phyloP scores from a whole-genome alignment of 2,329 filamentous ascomycete genomes.

The Sporothrix luriei region DNA sequence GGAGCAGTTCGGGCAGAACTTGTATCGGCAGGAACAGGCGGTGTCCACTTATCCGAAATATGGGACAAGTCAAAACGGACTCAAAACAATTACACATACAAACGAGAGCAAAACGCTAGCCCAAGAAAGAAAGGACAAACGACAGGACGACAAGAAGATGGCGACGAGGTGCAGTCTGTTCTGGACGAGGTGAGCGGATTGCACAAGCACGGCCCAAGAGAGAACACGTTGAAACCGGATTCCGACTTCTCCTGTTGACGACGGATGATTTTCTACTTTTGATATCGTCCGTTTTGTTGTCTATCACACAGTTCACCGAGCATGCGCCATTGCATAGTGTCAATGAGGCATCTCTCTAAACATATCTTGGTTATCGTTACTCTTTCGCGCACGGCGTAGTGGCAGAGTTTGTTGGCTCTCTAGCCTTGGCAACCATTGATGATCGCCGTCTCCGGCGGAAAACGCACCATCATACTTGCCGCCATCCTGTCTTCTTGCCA shows the following conservation, averaged over 20 bases:
- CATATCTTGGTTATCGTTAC: too few relatives aligned
- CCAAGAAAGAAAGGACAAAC: background rate
- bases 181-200: background rate
- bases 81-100: slow-evolving; percentile 29
- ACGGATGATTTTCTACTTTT: too few relatives aligned
- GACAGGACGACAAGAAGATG: background rate
- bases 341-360: too few relatives aligned
- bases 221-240: slow-evolving; percentile 13
- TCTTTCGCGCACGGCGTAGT: too few relatives aligned
- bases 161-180: slow-evolving; percentile 18
- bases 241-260: slow-evolving; percentile 2
- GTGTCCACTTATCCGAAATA: background rate
- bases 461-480: background rate
- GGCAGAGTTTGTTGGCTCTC: too few relatives aligned
- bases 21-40: background rate
- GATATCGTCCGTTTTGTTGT: background rate
- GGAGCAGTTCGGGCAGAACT: background rate
- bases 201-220: background rate
- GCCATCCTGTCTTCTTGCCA: background rate
- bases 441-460: background rate
- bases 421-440: too few relatives aligned
- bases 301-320: too few relatives aligned
- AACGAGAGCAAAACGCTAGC: slow-evolving; percentile 20
- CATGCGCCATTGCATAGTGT: too few relatives aligned
- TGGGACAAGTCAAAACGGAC: slow-evolving; percentile 1